phyloP scores from a whole-genome alignment of 176 grass and related monocot genomes.

The Cenchrus purpureus region DNA sequence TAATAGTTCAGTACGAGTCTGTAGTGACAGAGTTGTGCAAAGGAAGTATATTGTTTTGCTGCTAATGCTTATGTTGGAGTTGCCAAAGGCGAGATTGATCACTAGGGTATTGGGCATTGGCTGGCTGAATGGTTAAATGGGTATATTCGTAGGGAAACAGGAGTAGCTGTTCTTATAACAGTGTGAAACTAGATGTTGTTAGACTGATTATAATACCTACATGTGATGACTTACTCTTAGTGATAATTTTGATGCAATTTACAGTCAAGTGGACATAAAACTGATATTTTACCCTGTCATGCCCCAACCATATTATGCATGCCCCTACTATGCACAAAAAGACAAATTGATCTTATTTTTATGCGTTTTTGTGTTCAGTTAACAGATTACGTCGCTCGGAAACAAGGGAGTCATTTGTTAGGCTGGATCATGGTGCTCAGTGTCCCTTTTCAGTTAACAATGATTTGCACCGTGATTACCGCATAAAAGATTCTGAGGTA shows the following conservation, averaged over 20 bases:
- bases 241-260: neutral
- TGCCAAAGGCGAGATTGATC: neutral
- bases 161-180: too few relatives aligned
- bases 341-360: conserved; percentile 4
- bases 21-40: neutral
- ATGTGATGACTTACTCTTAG: neutral
- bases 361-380: conserved; percentile 43
- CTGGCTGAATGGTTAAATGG: neutral
- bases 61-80: neutral
- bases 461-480: conserved; percentile 65
- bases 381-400: conserved; percentile 58
- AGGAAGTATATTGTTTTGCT: conserved; percentile 19
- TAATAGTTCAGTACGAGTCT: neutral
- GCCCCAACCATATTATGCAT: neutral
- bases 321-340: neutral
- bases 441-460: conserved; percentile 71
- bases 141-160: neutral
- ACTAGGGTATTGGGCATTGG: conserved; percentile 8
- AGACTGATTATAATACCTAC: neutral
- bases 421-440: conserved; percentile 66
- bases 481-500: conserved; percentile 74
- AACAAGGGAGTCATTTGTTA: conserved; percentile 64
- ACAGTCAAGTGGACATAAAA: neutral
- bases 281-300: neutral
- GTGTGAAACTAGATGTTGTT: neutral